Evolutionary conservation across 2,329 filamentous ascomycete genomes (phyloP), one percentile per base, ranked within the genome.

Genomic region (Fusarium sp.): DNA sequence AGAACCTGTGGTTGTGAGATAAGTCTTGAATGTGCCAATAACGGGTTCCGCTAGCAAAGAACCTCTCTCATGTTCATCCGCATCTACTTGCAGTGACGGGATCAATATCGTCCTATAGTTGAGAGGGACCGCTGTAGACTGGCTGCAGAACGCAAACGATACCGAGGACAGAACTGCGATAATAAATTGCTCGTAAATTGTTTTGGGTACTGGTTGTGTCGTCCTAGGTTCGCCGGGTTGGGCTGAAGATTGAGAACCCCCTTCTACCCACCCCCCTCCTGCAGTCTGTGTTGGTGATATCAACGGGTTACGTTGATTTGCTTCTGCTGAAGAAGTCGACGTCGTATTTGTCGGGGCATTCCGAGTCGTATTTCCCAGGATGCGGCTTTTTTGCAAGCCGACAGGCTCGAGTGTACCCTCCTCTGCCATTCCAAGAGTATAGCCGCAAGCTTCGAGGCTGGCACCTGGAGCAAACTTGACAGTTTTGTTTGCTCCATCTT

Each of bases 1-100:
- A 10, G 78, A 78, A 3, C 84, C 84, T 0, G 81, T 82, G 2
- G 82, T 86, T 6, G 84, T 86, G 46, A 87, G 69, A 59, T 84
- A 84, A 9, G 81, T 77, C 43, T 80, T 79, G 14, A 87, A 77
- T 7, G 81, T 84, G 3, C 80, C 84, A 19, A 83, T 71, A 3
- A 82, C 57, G 13, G 71, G 70, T 14, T 66, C 54, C 11, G 55
- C 56, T 39, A 63, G 65, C n/a, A 62, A 27, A 13, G 50, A 43
- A 10, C 56, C 44, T 27, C 57, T 63, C 23, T 67, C 63, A 8
- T 57, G 53, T 25, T 65, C 66, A 29, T 54, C 44, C 29, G 44
- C 37, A 47, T 58, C 52, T 17, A 55, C 25, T 36, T 55, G 43
- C 36, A 49, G 39, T 8, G 75, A 54, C 21, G 78, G 71, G 48